phyloP scores from a whole-genome alignment of 805 yeast genomes.

The Myxozyma neglecta region DNA sequence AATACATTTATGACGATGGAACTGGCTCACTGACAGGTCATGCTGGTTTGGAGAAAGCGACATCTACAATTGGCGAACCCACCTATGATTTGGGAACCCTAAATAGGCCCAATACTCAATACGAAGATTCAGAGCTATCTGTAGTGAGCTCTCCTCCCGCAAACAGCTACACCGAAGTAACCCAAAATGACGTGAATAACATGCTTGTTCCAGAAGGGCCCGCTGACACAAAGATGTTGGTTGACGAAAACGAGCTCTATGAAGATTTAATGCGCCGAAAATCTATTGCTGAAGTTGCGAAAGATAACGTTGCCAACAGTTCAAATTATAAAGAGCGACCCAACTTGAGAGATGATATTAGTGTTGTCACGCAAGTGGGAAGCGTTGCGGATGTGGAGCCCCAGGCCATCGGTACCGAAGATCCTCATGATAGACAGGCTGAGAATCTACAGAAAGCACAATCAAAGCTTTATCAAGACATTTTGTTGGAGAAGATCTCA shows the following conservation, averaged over 20 bases:
- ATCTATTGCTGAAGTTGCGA: slow-evolving; percentile 1
- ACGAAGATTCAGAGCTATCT: not conserved
- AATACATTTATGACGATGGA: slow-evolving; percentile 5
- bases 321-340: not conserved
- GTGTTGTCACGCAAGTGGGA: slow-evolving; percentile 27
- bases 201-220: not conserved
- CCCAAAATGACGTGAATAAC: not conserved
- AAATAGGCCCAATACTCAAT: not conserved
- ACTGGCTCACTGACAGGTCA: not conserved
- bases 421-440: slow-evolving; percentile 12
- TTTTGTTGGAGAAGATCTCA: slow-evolving; percentile 16
- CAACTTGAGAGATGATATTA: slow-evolving; percentile 11
- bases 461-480: slow-evolving; percentile 20
- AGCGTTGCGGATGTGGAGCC: slow-evolving; percentile 16
- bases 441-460: slow-evolving; percentile 20
- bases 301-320: not conserved
- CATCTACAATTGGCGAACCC: not conserved
- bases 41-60: not conserved
- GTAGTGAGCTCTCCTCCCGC: not conserved
- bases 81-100: not conserved
- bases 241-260: slow-evolving; percentile 25
- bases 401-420: not conserved
- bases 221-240: not conserved
- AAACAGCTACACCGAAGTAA: not conserved
- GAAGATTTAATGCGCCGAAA: slow-evolving; percentile 17